Evolutionary conservation across 2,329 filamentous ascomycete species (phyloP).

Genomic region (Calonectria hawksworthii): DNA sequence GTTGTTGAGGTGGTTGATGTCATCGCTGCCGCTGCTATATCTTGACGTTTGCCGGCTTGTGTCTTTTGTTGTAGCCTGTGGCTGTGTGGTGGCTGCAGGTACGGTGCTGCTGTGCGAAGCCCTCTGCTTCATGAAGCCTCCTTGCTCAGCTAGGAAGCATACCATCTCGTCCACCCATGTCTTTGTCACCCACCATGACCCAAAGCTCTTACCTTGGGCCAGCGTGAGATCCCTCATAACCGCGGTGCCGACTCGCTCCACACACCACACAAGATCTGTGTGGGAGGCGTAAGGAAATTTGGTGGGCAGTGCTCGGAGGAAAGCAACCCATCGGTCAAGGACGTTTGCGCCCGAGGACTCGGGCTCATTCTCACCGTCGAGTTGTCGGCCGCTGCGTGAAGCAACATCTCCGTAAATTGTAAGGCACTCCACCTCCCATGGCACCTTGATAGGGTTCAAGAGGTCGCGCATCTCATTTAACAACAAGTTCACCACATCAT

Average conservation of each 20-base stretch:
- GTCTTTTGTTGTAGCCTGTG: slow-evolving; percentile 54
- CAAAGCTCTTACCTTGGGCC: slow-evolving; percentile 82
- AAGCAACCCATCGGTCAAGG: slow-evolving; percentile 83
- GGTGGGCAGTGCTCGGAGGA: slow-evolving; percentile 76
- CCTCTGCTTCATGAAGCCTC: slow-evolving; percentile 83
- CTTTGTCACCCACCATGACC: slow-evolving; percentile 96
- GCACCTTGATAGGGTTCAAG: slow-evolving; percentile 76
- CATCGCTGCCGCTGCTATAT: slow-evolving; percentile 62
- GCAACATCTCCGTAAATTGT: slow-evolving; percentile 73
- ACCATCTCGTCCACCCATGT: slow-evolving; percentile 97
- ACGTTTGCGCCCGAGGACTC: slow-evolving; percentile 71
- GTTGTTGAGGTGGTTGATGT: slow-evolving; percentile 59
- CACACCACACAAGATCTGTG: slow-evolving; percentile 81
- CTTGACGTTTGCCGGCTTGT: slow-evolving; percentile 52
- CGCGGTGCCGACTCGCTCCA: slow-evolving; percentile 81
- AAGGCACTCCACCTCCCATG: slow-evolving; percentile 74
- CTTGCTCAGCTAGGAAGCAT: slow-evolving; percentile 88
- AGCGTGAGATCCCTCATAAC: slow-evolving; percentile 87
- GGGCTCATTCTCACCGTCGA: slow-evolving; percentile 40
- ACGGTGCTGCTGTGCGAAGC: slow-evolving; percentile 51
- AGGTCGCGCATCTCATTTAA: slow-evolving; percentile 78
- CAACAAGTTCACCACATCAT: slow-evolving; percentile 74
- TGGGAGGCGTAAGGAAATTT: slow-evolving; percentile 82
- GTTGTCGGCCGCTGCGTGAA: slow-evolving; percentile 59
- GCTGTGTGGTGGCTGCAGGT: slow-evolving; percentile 46